Conservation (phyloP, 177 flowering plant genomes). For the Vitis hybrid region DNA sequence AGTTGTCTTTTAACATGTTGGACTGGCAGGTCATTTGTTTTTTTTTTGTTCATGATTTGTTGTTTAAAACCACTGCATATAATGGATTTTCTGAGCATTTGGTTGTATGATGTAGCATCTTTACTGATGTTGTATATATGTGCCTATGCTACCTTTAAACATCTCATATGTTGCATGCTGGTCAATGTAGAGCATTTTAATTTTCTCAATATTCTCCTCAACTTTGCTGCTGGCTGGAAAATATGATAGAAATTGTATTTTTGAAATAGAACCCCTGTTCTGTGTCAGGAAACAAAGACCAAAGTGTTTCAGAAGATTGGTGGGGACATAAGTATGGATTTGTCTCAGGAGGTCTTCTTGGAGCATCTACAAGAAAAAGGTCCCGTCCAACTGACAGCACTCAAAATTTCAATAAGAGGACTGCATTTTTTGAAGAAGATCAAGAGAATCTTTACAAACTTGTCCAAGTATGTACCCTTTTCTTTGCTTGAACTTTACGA, state of each 20-base stretch:
- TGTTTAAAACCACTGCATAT: too few species aligned
- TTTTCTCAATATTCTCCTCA: not conserved
- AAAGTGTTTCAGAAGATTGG: conserved; percentile 57
- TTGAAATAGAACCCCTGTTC: not conserved
- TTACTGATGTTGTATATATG: too few species aligned
- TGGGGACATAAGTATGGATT: conserved; percentile 91
- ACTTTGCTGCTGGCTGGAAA: not conserved
- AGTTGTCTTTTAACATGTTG: too few species aligned
- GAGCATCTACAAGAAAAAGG: conserved; percentile 53
- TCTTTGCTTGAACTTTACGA: not conserved
- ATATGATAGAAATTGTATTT: not conserved
- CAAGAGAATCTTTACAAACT: conserved; percentile 96
- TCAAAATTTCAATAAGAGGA: conserved; percentile 37
- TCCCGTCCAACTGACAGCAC: conserved; percentile 21
- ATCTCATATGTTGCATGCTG: not conserved
- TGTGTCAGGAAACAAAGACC: conserved; percentile 30
- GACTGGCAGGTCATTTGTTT: too few species aligned
- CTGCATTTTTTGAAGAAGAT: conserved; percentile 79
- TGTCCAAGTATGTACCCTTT: conserved; percentile 65
- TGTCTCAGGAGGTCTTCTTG: conserved; percentile 88
- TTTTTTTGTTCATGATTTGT: too few species aligned
- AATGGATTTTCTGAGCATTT: too few species aligned
- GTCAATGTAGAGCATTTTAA: not conserved
- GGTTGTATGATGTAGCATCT: too few species aligned
- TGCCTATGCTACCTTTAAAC: too few species aligned